A percentile compares a stretch with the other conserved stretches of the same genome.
phyloP scores from a whole-genome alignment of 2,329 filamentous ascomycete species.

The Cadophora sp. region DNA sequence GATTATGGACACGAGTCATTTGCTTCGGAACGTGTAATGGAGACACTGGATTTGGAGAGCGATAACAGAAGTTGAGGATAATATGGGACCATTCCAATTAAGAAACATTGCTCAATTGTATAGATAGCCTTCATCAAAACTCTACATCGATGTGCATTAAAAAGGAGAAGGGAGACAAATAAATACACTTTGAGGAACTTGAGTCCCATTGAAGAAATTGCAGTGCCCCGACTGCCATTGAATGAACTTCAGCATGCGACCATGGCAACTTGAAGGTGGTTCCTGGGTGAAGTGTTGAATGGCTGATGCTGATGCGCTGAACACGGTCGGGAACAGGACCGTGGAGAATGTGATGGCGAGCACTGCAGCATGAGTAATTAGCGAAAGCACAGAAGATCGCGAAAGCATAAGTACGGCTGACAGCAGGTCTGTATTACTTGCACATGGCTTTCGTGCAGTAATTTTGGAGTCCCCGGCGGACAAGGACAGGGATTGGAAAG shows the following conservation, averaged over 20 bases:
- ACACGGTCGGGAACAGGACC: neutral
- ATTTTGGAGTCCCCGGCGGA: neutral
- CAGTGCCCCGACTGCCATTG: neutral
- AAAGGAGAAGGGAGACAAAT: too few species aligned
- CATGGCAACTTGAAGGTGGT: neutral
- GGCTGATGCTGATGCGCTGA: neutral
- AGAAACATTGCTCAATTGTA: too few species aligned
- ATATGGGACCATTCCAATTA: too few species aligned
- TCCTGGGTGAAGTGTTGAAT: neutral
- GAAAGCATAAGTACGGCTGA: neutral
- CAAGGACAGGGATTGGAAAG: neutral
- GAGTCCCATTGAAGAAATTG: conserved; percentile 1
- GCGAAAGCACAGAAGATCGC: neutral
- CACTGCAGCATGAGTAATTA: neutral
- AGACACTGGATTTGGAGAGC: neutral
- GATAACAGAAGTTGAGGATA: too few species aligned
- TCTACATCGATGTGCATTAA: too few species aligned
- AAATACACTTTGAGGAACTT: too few species aligned
- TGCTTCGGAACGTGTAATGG: neutral
- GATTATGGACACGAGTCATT: neutral
- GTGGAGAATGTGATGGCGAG: neutral
- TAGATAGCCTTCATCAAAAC: too few species aligned
- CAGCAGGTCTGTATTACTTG: neutral
- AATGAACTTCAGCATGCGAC: neutral
- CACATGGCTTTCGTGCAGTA: neutral